These are phyloP conservation scores for Ceratobasidium sp. DNA, from an alignment of 1,284 basidiomycete species.

Conservation along the genomic window DNA sequence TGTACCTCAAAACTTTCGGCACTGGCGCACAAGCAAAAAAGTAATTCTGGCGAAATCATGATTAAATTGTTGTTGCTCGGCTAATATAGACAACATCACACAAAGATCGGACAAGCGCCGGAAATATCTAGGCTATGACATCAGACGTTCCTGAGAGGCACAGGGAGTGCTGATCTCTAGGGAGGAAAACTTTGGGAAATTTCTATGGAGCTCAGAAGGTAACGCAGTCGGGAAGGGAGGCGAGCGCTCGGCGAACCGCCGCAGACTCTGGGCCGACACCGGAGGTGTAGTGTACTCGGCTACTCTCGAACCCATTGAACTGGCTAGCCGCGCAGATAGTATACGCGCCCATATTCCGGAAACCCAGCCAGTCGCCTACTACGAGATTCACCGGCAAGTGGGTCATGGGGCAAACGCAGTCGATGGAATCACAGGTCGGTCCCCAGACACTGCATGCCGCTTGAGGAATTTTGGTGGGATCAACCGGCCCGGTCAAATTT, in stretches of 20 bases:
- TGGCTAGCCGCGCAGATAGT: constrained; percentile 87
- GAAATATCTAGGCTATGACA: not conserved
- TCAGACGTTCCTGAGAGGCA: not conserved
- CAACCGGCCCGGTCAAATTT: constrained; percentile 46
- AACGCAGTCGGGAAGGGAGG: constrained; percentile 12
- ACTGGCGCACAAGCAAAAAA: no score
- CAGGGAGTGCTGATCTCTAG: not conserved
- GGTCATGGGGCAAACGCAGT: constrained; percentile 72
- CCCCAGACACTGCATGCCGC: constrained; percentile 60
- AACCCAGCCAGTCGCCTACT: constrained; percentile 91
- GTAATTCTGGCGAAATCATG: no score
- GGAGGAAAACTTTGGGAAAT: not conserved
- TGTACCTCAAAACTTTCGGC: no score
- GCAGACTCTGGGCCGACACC: constrained; percentile 53
- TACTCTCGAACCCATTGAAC: constrained; percentile 82
- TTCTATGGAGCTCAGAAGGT: not conserved
- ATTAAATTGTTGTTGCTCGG: no score
- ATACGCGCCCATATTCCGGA: constrained; percentile 92
- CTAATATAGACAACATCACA: no score
- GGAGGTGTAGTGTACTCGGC: constrained; percentile 67
- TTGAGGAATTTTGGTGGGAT: constrained; percentile 48
- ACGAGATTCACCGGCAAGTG: constrained; percentile 66
- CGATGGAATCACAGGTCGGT: constrained; percentile 88
- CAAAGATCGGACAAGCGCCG: no score
- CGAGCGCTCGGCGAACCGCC: constrained; percentile 43